These are phyloP conservation scores for Galerina sulciceps DNA, from an alignment of 768 basidiomycete genomes.

Conservation along the genomic window DNA sequence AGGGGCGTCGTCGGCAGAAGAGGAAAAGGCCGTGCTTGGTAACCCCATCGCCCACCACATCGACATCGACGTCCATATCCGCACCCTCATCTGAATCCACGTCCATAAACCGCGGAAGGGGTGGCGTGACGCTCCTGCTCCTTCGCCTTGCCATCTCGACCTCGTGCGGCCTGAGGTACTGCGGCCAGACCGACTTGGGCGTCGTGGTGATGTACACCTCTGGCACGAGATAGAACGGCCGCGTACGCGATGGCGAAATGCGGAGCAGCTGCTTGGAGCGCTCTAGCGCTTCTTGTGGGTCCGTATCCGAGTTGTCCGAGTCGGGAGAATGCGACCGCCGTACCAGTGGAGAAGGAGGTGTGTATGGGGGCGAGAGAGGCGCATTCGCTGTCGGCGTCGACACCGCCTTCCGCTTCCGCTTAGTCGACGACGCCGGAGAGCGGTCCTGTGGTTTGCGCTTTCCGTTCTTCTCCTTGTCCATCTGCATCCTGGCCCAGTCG, in stretches of 20 bases:
- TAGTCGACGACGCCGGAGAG: not conserved
- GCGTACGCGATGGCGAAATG: constrained; percentile 14
- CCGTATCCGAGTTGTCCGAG: not conserved
- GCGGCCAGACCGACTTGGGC: constrained; percentile 10
- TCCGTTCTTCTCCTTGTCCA: not conserved
- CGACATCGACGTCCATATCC: not conserved
- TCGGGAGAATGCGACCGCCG: not conserved
- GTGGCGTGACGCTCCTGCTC: constrained; percentile 2
- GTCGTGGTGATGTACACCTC: constrained; percentile 20
- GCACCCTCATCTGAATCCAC: not conserved
- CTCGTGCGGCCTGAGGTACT: constrained; percentile 6
- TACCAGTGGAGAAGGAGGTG: constrained; percentile 10
- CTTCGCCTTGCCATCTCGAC: not conserved
- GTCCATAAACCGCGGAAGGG: not conserved
- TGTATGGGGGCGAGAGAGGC: constrained; percentile 20
- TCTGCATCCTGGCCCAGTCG: constrained; percentile 14
- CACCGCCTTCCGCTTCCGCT: constrained; percentile 3
- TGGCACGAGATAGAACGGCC: constrained; percentile 6
- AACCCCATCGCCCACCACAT: not conserved
- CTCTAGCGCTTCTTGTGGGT: not conserved
- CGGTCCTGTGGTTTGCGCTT: not conserved
- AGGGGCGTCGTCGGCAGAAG: too few species aligned
- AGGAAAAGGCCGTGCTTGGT: not conserved
- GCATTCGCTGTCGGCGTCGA: not conserved
- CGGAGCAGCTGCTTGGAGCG: constrained; percentile 18